Evolutionary conservation across 2,329 filamentous ascomycete genomes (phyloP).

Genomic region (Fusarium caatingaense): DNA sequence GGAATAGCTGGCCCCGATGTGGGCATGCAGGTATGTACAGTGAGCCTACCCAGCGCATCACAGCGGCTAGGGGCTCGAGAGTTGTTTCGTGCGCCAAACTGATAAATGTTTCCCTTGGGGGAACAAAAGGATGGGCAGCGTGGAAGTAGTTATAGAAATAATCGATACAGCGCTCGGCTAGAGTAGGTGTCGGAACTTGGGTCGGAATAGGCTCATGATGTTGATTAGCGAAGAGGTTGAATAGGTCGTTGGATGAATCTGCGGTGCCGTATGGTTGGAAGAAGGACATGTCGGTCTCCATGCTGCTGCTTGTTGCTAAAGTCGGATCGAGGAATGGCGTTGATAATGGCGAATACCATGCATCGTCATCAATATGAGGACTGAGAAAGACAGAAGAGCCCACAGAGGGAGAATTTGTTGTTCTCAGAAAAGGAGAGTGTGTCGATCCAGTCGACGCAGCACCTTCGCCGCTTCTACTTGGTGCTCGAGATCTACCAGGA

Average conservation of each 20-base stretch:
- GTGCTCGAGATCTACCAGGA: slow-evolving; percentile 32
- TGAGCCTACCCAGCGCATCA: slow-evolving; percentile 68
- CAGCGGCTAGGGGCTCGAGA: slow-evolving; percentile 62
- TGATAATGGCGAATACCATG: slow-evolving; percentile 39
- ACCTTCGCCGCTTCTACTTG: slow-evolving; percentile 43
- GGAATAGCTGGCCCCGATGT: slow-evolving; percentile 62
- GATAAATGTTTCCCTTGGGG: slow-evolving; percentile 64
- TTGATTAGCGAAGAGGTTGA: slow-evolving; percentile 30
- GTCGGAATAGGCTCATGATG: slow-evolving; percentile 30
- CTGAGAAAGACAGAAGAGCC: slow-evolving; percentile 24
- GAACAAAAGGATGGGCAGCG: slow-evolving; percentile 67
- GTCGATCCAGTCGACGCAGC: slow-evolving; percentile 58
- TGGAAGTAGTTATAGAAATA: slow-evolving; percentile 70
- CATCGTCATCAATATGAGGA: slow-evolving; percentile 22
- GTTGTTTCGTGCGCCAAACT: slow-evolving; percentile 61
- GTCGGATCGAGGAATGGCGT: slow-evolving; percentile 18
- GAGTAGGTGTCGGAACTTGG: slow-evolving; percentile 47
- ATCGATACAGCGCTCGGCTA: slow-evolving; percentile 66
- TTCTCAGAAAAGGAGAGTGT: slow-evolving; percentile 49
- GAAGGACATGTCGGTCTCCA: slow-evolving; percentile 21
- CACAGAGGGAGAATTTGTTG: slow-evolving; percentile 42
- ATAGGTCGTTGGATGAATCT: slow-evolving; percentile 43
- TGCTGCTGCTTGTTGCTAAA: slow-evolving; percentile 10
- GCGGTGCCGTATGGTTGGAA: slow-evolving; percentile 27
- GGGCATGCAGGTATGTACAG: slow-evolving; percentile 64